Conservation (phyloP, 2,329 filamentous ascomycete species). For the Diaporthe capsici region DNA sequence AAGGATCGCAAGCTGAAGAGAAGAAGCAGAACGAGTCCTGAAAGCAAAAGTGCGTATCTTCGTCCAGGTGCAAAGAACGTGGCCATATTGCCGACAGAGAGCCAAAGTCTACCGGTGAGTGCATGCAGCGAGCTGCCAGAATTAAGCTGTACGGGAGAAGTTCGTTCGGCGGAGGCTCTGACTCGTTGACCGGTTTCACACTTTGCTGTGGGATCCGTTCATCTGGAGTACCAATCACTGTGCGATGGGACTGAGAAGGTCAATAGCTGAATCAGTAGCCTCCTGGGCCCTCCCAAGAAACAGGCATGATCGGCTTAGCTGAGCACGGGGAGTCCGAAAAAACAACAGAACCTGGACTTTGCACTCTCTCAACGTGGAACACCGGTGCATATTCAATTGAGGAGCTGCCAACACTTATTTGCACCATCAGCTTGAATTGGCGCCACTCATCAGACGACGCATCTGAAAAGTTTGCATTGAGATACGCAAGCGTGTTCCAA, state of each 20-base stretch:
- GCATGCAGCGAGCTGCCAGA: neutral
- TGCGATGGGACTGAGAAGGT: neutral
- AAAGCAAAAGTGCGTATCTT: neutral
- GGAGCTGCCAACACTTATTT: neutral
- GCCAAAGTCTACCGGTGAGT: neutral
- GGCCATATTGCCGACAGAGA: neutral
- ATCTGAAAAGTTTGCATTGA: neutral
- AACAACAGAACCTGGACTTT: neutral
- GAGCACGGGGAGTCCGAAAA: neutral
- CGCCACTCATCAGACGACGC: neutral
- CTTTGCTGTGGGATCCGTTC: neutral
- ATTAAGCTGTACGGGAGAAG: neutral
- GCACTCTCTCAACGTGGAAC: no score
- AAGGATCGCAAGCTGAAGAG: neutral
- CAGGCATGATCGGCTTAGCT: neutral
- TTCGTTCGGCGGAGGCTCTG: neutral
- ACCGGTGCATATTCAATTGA: neutral
- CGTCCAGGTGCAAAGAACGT: conserved; percentile 1
- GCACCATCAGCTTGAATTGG: no score
- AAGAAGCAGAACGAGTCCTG: neutral
- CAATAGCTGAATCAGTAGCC: conserved; percentile 7
- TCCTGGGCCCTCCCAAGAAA: neutral
- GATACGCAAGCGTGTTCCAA: neutral
- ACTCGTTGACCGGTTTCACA: conserved; percentile 11
- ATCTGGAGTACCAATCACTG: neutral